These are phyloP conservation scores for Trichoderma sp. DNA, from an alignment of 2,329 filamentous ascomycete genomes.

Conservation along the genomic window DNA sequence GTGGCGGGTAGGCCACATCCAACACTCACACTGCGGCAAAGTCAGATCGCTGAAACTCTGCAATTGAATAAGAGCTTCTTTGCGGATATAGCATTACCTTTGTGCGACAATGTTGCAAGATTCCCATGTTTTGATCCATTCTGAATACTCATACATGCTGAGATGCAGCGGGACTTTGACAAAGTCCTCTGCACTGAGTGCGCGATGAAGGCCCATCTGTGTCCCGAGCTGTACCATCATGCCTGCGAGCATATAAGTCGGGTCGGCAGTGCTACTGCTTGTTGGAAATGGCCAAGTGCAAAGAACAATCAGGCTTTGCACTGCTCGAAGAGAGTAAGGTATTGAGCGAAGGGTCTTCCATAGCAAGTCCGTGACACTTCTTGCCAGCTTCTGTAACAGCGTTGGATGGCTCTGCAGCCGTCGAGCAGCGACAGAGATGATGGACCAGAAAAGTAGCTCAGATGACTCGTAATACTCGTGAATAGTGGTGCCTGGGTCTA, in stretches of 20 bases:
- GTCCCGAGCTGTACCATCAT: slow-evolving; percentile 25
- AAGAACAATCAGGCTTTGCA: slow-evolving; percentile 10
- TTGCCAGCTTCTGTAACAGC: slow-evolving; percentile 15
- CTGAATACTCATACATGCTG: slow-evolving; percentile 16
- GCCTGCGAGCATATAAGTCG: slow-evolving; percentile 19
- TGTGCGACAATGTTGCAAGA: slow-evolving; percentile 22
- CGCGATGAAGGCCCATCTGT: slow-evolving; percentile 18
- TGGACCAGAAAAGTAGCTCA: slow-evolving; percentile 19
- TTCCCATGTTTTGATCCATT: slow-evolving; percentile 22
- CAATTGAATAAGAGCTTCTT: not conserved
- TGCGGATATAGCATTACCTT: not conserved
- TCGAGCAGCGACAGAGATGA: slow-evolving; percentile 16
- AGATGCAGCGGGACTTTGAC: slow-evolving; percentile 22
- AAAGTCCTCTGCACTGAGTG: slow-evolving; percentile 17
- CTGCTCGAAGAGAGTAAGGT: slow-evolving; percentile 15
- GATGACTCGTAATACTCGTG: slow-evolving; percentile 13
- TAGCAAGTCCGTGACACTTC: slow-evolving; percentile 9
- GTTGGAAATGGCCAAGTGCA: slow-evolving; percentile 23
- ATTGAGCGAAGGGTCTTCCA: slow-evolving; percentile 17
- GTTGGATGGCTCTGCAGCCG: slow-evolving; percentile 14
- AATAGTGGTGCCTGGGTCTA: slow-evolving; percentile 2
- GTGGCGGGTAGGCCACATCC: slow-evolving; percentile 21
- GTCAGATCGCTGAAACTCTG: not conserved
- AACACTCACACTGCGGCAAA: slow-evolving; percentile 4
- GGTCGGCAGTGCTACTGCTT: slow-evolving; percentile 21